Conservation (phyloP, 2,329 filamentous ascomycete genomes). For the Sarocladium oryzae region DNA sequence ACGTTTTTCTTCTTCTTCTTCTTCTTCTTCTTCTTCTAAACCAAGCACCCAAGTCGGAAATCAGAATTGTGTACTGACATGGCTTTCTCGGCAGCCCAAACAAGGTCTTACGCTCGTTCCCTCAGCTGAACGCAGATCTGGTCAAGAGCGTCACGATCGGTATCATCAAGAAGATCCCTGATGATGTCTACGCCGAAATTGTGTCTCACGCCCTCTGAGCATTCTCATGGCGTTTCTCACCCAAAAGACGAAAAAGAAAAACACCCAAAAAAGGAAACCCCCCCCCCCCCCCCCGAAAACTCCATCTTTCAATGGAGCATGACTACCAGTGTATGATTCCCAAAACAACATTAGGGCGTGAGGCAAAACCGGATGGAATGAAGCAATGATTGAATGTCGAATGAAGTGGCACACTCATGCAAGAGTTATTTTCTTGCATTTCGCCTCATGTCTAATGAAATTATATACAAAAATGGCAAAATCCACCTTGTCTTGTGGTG, state of each 20-base stretch:
- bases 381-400: conserved; percentile 3
- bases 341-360: neutral
- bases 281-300: too few relatives aligned
- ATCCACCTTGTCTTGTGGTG: neutral
- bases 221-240: too few relatives aligned
- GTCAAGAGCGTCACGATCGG: conserved; percentile 81
- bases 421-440: neutral
- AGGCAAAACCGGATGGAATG: neutral
- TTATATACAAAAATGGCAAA: conserved; percentile 2
- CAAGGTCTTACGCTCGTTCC: conserved; percentile 82
- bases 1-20: too few relatives aligned
- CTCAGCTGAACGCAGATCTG: conserved; percentile 72
- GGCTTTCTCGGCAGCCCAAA: conserved; percentile 60
- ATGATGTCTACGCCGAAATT: conserved; percentile 85
- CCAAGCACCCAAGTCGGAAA: neutral
- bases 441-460: neutral
- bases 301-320: too few relatives aligned
- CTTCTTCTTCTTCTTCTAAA: too few relatives aligned
- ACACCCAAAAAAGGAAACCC: too few relatives aligned
- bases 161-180: conserved; percentile 83
- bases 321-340: too few relatives aligned
- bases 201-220: conserved; percentile 73
- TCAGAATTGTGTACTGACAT: conserved; percentile 17
- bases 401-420: neutral
- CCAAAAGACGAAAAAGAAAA: too few relatives aligned